These are phyloP conservation scores for Boletus reticulatus DNA, from an alignment of 768 basidiomycete genomes.

Conservation along the genomic window DNA sequence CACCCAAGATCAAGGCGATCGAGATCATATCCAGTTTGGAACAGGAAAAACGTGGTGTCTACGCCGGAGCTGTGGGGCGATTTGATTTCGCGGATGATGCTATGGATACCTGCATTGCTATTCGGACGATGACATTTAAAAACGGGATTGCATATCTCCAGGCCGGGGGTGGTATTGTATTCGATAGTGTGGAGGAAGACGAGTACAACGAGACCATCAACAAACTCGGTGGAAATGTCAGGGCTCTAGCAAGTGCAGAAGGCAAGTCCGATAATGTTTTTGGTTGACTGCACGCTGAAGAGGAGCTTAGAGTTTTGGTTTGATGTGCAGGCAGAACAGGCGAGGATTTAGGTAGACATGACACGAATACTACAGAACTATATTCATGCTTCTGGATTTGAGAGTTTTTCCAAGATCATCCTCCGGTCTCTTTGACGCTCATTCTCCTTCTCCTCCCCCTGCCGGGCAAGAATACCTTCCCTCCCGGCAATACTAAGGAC, in stretches of 20 bases:
- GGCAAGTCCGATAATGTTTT: slow-evolving; percentile 48
- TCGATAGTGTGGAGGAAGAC: slow-evolving; percentile 96
- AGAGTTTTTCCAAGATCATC: slow-evolving; percentile 26
- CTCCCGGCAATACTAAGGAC: slow-evolving; percentile 86
- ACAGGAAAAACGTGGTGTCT: slow-evolving; percentile 87
- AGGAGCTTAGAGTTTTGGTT: slow-evolving; percentile 62
- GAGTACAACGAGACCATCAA: slow-evolving; percentile 96
- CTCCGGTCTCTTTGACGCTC: slow-evolving; percentile 25
- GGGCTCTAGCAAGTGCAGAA: slow-evolving; percentile 85
- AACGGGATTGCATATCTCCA: slow-evolving; percentile 89
- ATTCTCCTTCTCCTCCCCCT: slow-evolving; percentile 26
- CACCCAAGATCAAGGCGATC: slow-evolving; percentile 98
- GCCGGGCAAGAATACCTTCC: slow-evolving; percentile 58
- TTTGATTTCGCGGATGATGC: slow-evolving; percentile 94
- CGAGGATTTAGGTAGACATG: slow-evolving; percentile 24
- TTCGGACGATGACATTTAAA: slow-evolving; percentile 97
- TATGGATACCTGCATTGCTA: slow-evolving; percentile 99
- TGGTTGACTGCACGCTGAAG: slow-evolving; percentile 17
- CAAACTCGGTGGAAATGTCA: slow-evolving; percentile 85
- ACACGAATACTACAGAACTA: slow-evolving; percentile 3
- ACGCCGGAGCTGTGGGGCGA: slow-evolving; percentile 96
- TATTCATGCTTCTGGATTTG: slow-evolving; percentile 16
- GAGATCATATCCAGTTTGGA: slow-evolving; percentile 88
- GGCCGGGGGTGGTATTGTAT: slow-evolving; percentile 97
- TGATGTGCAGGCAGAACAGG: slow-evolving; percentile 53